A percentile compares a stretch with the other conserved stretches of the same genome.
phyloP scores from a whole-genome alignment of 73 alveolate species.

The Paramecium primaurelia region DNA sequence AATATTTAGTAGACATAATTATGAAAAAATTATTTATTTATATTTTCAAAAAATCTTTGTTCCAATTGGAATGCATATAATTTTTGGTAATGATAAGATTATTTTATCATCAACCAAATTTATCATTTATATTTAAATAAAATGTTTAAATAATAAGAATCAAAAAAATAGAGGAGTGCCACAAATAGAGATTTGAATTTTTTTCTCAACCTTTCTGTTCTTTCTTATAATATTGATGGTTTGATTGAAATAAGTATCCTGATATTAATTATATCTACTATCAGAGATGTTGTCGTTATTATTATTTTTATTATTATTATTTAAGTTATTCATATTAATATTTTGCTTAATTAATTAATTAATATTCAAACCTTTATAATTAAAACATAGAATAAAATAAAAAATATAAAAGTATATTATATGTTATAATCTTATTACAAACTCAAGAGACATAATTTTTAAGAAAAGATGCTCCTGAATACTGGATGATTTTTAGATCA shows the following conservation, averaged over 20 bases:
- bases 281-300: background rate
- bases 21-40: too few species aligned
- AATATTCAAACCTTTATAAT: background rate
- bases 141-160: background rate
- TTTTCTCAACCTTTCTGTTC: background rate
- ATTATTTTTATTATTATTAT: background rate
- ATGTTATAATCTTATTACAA: background rate
- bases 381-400: background rate
- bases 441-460: background rate
- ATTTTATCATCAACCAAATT: too few species aligned
- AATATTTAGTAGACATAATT: too few species aligned
- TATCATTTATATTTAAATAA: too few species aligned
- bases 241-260: background rate
- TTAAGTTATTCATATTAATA: background rate
- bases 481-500: conserved; percentile 87
- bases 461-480: conserved; percentile 72
- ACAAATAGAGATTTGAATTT: background rate
- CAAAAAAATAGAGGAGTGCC: background rate
- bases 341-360: background rate
- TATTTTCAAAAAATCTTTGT: too few species aligned
- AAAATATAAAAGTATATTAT: background rate
- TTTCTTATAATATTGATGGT: background rate
- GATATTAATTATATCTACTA: background rate
- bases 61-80: too few species aligned
- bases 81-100: too few species aligned